These are phyloP conservation scores for Wickerhamomyces bisporus DNA, from an alignment of 805 yeast species.

Conservation along the genomic window DNA sequence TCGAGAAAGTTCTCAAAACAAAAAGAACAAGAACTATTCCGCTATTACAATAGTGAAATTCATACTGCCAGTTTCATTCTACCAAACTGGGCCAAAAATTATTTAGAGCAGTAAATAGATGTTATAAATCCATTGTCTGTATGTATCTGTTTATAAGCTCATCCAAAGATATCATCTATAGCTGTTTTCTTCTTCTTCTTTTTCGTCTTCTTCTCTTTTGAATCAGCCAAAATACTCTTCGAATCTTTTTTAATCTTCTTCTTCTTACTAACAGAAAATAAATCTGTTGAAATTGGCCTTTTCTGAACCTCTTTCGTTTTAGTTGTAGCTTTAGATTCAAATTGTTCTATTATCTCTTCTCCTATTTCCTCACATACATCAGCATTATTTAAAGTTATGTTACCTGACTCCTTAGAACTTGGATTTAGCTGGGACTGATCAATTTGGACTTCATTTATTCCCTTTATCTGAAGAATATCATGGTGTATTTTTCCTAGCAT, in stretches of 20 bases:
- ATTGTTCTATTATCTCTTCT: constrained; percentile 18
- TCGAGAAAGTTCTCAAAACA: constrained; percentile 38
- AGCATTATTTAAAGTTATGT: constrained; percentile 1
- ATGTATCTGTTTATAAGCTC: no score
- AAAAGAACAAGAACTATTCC: constrained; percentile 45
- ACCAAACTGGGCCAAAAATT: constrained; percentile 70
- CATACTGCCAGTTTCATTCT: constrained; percentile 72
- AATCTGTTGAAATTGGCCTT: neutral
- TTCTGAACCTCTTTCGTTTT: neutral
- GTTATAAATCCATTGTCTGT: neutral
- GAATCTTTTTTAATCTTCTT: constrained; percentile 7
- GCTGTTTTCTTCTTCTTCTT: constrained; percentile 47
- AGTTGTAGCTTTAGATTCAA: neutral
- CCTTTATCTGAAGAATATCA: constrained; percentile 12
- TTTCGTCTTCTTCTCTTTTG: constrained; percentile 26
- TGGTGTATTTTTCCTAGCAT: constrained; percentile 40
- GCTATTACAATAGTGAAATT: constrained; percentile 60
- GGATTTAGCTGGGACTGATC: no score
- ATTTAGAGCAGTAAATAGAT: constrained; percentile 12
- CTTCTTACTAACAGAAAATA: constrained; percentile 6
- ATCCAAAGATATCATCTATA: constrained; percentile 76
- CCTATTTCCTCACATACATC: constrained; percentile 29
- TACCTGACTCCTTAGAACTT: neutral
- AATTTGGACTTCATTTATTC: constrained; percentile 5
- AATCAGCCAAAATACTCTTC: constrained; percentile 1